These are phyloP conservation scores for Penicillium sp. DNA, from an alignment of 2,329 filamentous ascomycete genomes.

Conservation along the genomic window DNA sequence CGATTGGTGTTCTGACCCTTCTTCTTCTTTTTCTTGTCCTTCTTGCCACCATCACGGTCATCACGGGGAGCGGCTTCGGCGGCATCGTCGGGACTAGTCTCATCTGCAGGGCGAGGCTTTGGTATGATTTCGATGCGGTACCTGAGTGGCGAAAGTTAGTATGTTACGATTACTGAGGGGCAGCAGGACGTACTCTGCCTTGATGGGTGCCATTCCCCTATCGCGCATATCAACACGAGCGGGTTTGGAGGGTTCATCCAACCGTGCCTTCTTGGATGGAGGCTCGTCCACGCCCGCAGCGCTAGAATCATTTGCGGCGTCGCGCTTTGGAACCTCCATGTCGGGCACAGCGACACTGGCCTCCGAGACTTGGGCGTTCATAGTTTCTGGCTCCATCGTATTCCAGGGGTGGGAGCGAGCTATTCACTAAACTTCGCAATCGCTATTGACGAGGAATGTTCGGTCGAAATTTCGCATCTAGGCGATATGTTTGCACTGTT, in stretches of 20 bases:
- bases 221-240: constrained; percentile 34
- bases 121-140: constrained; percentile 29
- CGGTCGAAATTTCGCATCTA: constrained; percentile 18
- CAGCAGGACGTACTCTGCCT: constrained; percentile 54
- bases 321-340: constrained; percentile 20
- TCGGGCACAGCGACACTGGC: constrained; percentile 8
- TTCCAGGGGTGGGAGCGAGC: background rate
- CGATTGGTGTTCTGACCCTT: constrained; percentile 83
- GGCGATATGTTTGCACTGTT: constrained; percentile 25
- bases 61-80: constrained; percentile 56
- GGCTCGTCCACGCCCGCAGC: constrained; percentile 36
- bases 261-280: constrained; percentile 60
- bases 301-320: constrained; percentile 20
- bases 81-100: constrained; percentile 54
- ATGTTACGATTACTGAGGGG: background rate
- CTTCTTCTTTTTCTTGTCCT: constrained; percentile 46
- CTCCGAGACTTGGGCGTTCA: constrained; percentile 4
- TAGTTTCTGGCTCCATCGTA: constrained; percentile 6
- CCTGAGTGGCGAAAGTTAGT: constrained; percentile 14
- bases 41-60: constrained; percentile 39
- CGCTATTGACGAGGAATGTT: background rate
- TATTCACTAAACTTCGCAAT: background rate
- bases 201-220: constrained; percentile 67
- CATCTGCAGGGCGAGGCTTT: constrained; percentile 20
- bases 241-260: constrained; percentile 39